Base-by-base conservation (phyloP, 2,329 filamentous ascomycete genomes). In the Xylaria sp. region DNA sequence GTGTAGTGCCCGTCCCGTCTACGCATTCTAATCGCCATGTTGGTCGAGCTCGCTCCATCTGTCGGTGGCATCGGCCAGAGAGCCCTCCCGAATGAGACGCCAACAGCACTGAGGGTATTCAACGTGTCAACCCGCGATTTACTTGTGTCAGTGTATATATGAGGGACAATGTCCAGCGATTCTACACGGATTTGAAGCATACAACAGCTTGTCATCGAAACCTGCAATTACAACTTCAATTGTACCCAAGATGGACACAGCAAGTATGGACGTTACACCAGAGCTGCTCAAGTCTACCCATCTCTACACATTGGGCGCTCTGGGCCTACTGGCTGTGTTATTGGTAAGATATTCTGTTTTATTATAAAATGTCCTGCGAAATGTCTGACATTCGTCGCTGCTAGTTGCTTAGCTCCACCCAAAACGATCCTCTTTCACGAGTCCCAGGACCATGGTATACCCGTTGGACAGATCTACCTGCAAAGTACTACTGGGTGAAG, bases 391-490 rank as follows among this genome's bases (percentile, higher is more conserved):
- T 47, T 14, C 2, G 9, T 9, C 19, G 1, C 15, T 15, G 21
- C 9, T n/a, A 68, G 66, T 12, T 60, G 3, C 5, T 64, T 21
- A 15, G 47, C 19, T 65, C 50, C 8, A 17, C 11, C 25, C 50
- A 58, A 2, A 57, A 40, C 14, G 61, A 65, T 21, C 67, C 67
- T 28, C 40, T 70, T 28, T 61, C 62, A 2, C 53, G 60, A 12
- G 57, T 70, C 0, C 68, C 68, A 5, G 68, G 68, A 1, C 68
- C 68, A 8, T 70, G 67, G 68, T 66, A 70, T 45, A 23, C 66
- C 1, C 55, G n/a, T 43, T 69, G 56, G 55, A 68, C 66, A 2
- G 51, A 59, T 15, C n/a, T 55, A 2, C 58, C 66, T 6, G 23
- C 31, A 14, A 61, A 15, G 15, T 69, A 65, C 42, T 45, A 67